Evolutionary conservation across 2,329 filamentous ascomycete genomes (phyloP), one percentile per base, ranked within the genome.

Genomic region (Zarea fungicola): DNA sequence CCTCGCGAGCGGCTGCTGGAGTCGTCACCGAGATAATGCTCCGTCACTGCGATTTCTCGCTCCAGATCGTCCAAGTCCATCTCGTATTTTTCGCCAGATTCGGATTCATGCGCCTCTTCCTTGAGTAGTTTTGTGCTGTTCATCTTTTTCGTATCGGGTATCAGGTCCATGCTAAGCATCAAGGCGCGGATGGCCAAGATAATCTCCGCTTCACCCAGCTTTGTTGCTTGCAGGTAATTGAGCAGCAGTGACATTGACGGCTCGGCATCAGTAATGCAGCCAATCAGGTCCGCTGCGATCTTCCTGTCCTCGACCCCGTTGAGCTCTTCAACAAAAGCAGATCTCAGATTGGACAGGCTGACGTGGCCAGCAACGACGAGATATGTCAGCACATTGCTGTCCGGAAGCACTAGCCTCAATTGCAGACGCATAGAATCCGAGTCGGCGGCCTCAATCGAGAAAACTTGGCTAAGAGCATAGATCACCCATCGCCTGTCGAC

Each of bases 151-250:
- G 62, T 54, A 43, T 75, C 72, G 26, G 73, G 69, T 19, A 80
- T 69, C 28, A 83, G 63, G 52, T 85, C 84, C 34, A 91, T 75
- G 56, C 83, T 89, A 40, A 80, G 75, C 71, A 90, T 85, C 14
- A 90, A 70, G 2, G 78, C 67, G 46, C 81, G 77, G 45, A 90
- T 77, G 4, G 82, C 78, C 49, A 83, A 70, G 2, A 89, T 74
- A 6, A 90, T 72, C 60, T 90, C 86, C 4, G 75, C 68, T 34
- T 85, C 72, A 4, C 81, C 80, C 16, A 89, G 73, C 57, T 81
- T 79, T 7, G 84, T 85, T 6, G 77, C 75, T 32, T 80, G 78
- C 6, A 91, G 70, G 51, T 88, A 80, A 48, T 76, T 77, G 36
- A 84, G 74, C 32, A 90, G 72, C 3, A 89, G 69, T 43, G 83